Conservation (phyloP, 495 filamentous ascomycete genomes). For the Annulohypoxylon nitens region DNA sequence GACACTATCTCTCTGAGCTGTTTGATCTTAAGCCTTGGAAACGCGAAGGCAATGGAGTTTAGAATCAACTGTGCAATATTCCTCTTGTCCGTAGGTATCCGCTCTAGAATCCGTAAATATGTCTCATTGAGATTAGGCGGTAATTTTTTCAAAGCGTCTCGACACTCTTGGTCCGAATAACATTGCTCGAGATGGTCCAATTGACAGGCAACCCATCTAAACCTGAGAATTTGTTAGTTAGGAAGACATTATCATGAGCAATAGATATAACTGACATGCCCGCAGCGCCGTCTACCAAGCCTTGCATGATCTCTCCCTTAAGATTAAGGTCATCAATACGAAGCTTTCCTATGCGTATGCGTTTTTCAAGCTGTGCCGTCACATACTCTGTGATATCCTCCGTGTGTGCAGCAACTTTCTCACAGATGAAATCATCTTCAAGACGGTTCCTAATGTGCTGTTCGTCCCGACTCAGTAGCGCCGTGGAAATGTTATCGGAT, state of each 20-base stretch:
- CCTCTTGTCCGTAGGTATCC: conserved; percentile 40
- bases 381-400: conserved; percentile 53
- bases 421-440: conserved; percentile 37
- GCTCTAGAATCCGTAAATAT: conserved; percentile 54
- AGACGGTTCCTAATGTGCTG: conserved; percentile 37
- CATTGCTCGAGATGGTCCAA: conserved; percentile 55
- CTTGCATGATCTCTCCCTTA: conserved; percentile 52
- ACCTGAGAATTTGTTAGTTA: conserved; percentile 52
- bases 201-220: conserved; percentile 59
- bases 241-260: conserved; percentile 30
- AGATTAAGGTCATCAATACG: conserved; percentile 40
- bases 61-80: conserved; percentile 46
- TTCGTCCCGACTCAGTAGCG: conserved; percentile 48
- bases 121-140: conserved; percentile 51
- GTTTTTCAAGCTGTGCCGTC: conserved; percentile 51
- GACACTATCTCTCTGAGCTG: conserved; percentile 47
- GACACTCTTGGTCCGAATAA: conserved; percentile 48
- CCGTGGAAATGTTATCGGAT: conserved; percentile 41
- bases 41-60: conserved; percentile 40
- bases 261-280: conserved; percentile 31
- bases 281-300: conserved; percentile 35
- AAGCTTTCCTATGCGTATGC: conserved; percentile 41
- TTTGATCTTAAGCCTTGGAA: conserved; percentile 1
- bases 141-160: conserved; percentile 49
- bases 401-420: conserved; percentile 51